Percentiles rank a stretch among this genome's conserved stretches.
Conservation (phyloP, 805 yeast genomes). For the Candida sonorensis region DNA sequence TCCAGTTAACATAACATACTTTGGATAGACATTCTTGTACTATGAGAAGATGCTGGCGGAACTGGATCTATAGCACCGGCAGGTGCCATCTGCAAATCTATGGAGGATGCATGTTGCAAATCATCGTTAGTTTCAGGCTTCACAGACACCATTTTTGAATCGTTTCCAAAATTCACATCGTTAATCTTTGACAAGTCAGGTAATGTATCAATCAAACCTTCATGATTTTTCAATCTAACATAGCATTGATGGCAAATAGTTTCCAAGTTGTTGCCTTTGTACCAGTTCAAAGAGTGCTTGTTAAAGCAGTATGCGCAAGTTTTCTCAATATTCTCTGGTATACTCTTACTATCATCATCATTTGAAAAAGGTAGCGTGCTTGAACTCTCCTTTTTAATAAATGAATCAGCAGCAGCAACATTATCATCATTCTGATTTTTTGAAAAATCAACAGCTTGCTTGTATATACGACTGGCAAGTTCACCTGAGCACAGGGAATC, state of each 20-base stretch:
- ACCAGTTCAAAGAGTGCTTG: constrained; percentile 16
- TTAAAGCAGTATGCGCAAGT: constrained; percentile 17
- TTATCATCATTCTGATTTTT: no score
- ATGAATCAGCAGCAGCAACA: no score
- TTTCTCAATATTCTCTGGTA: no score
- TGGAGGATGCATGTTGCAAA: no score
- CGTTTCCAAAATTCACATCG: constrained; percentile 9
- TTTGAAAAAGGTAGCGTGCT: no score
- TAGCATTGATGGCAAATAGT: constrained; percentile 22
- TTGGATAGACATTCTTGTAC: constrained; percentile 14
- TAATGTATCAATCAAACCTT: constrained; percentile 15
- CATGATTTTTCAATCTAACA: constrained; percentile 17
- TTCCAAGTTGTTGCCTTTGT: constrained; percentile 4
- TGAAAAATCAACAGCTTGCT: no score
- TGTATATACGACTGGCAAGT: no score
- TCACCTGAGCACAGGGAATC: constrained; percentile 5
- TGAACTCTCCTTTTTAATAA: no score
- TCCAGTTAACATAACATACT: constrained; percentile 16
- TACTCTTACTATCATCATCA: no score
- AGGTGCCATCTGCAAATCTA: no score
- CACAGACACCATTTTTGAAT: constrained; percentile 16
- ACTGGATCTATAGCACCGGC: background rate
- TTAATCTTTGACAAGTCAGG: constrained; percentile 17
- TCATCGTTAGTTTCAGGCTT: constrained; percentile 7
- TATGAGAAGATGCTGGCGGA: background rate